These are phyloP conservation scores for Ustilago bromivora DNA, from an alignment of 1,284 basidiomycete species.

Conservation along the genomic window DNA sequence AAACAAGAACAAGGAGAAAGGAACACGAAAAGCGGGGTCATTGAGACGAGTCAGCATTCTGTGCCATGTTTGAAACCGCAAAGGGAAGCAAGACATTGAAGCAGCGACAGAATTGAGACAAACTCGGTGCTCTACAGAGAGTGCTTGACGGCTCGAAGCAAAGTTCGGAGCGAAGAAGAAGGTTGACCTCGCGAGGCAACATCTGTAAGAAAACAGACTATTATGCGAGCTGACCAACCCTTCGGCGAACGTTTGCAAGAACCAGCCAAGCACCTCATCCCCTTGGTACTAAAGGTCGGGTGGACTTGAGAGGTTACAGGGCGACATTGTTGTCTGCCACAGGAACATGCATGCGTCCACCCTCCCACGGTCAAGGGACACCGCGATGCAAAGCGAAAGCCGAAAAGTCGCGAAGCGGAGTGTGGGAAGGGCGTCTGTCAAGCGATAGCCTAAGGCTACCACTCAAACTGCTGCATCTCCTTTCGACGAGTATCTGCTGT, in stretches of 20 bases:
- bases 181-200: conserved; percentile 31
- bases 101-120: conserved; percentile 38
- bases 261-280: conserved; percentile 34
- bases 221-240: conserved; percentile 35
- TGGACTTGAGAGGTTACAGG: conserved; percentile 15
- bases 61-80: conserved; percentile 46
- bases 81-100: conserved; percentile 44
- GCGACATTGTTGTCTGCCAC: conserved; percentile 49
- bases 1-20: conserved; percentile 1
- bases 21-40: conserved; percentile 52
- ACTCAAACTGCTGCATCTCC: conserved; percentile 26
- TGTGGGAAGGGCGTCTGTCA: conserved; percentile 16
- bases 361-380: conserved; percentile 28
- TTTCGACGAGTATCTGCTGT: conserved; percentile 23
- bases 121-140: conserved; percentile 67
- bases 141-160: conserved; percentile 15
- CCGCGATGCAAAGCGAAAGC: conserved; percentile 36
- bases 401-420: conserved; percentile 27
- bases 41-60: conserved; percentile 68
- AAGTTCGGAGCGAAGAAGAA: conserved; percentile 16
- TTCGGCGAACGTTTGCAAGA: conserved; percentile 20
- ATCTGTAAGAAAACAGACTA: neutral
- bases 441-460: neutral
- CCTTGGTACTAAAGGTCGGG: conserved; percentile 32
- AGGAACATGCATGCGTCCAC: conserved; percentile 9